Evolutionary conservation across 352 stramenopile genomes (phyloP).

Genomic region (Pythium aristosporum): DNA sequence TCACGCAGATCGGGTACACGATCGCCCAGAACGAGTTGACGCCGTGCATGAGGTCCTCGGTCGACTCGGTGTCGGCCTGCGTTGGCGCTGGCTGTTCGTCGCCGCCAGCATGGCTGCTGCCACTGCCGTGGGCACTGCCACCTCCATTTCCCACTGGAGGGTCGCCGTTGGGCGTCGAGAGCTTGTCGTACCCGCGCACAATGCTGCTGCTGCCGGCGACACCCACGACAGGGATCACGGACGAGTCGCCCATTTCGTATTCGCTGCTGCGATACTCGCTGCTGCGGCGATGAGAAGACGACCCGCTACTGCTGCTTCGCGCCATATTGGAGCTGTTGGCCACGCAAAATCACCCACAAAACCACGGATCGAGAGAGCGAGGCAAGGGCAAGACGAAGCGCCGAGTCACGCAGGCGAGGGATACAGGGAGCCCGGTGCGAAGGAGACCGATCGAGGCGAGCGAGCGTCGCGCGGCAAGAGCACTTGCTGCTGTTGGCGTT

Average conservation of each 20-base stretch:
- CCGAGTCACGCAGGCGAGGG: background rate
- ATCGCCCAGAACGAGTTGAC: slow-evolving; percentile 89
- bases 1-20: slow-evolving; percentile 78
- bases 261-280: slow-evolving; percentile 3
- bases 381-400: background rate
- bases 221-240: slow-evolving; percentile 29
- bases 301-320: slow-evolving; percentile 8
- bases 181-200: slow-evolving; percentile 53
- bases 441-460: background rate
- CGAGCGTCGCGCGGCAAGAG: background rate
- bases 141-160: slow-evolving; percentile 15
- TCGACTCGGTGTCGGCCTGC: slow-evolving; percentile 31
- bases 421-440: background rate
- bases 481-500: background rate
- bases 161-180: slow-evolving; percentile 43
- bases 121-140: background rate
- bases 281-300: too few relatives aligned
- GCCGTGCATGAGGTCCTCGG: slow-evolving; percentile 81
- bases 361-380: slow-evolving; percentile 1
- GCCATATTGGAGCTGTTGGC: slow-evolving; percentile 5
- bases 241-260: slow-evolving; percentile 21
- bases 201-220: slow-evolving; percentile 29
- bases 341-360: slow-evolving; percentile 9
- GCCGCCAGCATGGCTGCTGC: background rate
- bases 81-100: slow-evolving; percentile 1